Evolutionary conservation across 1,139 yeast genomes (phyloP).

Genomic region (Cylindricascospora bacillispora): DNA sequence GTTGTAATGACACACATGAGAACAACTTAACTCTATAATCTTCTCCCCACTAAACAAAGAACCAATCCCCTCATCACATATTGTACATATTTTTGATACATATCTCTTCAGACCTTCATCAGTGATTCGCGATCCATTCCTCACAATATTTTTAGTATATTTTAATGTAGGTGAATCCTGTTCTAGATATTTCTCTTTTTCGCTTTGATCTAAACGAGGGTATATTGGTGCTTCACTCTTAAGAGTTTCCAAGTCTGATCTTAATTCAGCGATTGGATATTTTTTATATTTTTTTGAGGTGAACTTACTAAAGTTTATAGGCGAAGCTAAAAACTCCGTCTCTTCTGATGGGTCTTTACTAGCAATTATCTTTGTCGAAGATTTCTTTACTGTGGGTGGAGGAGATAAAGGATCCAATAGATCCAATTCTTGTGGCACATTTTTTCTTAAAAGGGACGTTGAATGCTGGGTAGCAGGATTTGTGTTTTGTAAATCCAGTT

Average conservation of each 20-base stretch:
- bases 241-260: neutral
- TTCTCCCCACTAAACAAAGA: slow-evolving; percentile 26
- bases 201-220: neutral
- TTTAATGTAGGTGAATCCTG: slow-evolving; percentile 14
- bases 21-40: slow-evolving; percentile 25
- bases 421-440: neutral
- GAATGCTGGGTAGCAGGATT: neutral
- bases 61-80: slow-evolving; percentile 28
- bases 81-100: slow-evolving; percentile 21
- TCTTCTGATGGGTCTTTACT: neutral
- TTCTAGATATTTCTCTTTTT: slow-evolving; percentile 4
- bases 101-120: slow-evolving; percentile 14
- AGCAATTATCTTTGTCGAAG: no score
- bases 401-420: neutral
- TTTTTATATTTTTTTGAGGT: neutral
- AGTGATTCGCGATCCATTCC: slow-evolving; percentile 1
- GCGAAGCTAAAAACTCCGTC: neutral
- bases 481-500: slow-evolving; percentile 1
- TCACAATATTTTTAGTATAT: slow-evolving; percentile 6
- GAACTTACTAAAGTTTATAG: neutral
- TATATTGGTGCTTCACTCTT: neutral
- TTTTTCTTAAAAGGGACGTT: neutral
- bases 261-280: neutral
- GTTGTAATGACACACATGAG: slow-evolving; percentile 21
- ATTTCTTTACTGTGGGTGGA: neutral